Evolutionary conservation across 2,329 filamentous ascomycete species (phyloP).

Genomic region (Huntiella omanensis): DNA sequence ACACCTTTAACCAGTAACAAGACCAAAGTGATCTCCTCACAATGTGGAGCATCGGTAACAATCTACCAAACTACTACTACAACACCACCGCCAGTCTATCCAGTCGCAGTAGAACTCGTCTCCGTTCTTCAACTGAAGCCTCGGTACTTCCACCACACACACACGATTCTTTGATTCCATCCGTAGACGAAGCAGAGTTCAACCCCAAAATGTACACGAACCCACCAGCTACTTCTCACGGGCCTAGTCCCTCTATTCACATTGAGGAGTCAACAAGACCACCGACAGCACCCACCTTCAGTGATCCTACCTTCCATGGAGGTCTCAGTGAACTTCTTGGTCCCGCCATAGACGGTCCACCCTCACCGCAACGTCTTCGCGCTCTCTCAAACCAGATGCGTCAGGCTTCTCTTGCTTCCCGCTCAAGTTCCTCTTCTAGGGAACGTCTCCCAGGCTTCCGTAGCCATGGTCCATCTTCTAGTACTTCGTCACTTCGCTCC

Average conservation of each 20-base stretch:
- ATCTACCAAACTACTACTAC: constrained; percentile 9
- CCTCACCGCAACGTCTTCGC: constrained; percentile 39
- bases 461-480: constrained; percentile 30
- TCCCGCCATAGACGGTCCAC: constrained; percentile 40
- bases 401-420: constrained; percentile 24
- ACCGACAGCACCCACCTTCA: constrained; percentile 6
- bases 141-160: neutral
- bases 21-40: neutral
- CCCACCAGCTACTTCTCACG: neutral
- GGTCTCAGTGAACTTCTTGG: constrained; percentile 28
- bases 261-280: neutral
- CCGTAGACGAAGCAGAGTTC: constrained; percentile 4
- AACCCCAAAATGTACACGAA: neutral
- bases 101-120: constrained; percentile 8
- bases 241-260: neutral
- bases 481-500: constrained; percentile 34
- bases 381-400: constrained; percentile 41
- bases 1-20: neutral
- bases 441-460: constrained; percentile 5
- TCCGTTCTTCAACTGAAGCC: constrained; percentile 7
- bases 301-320: constrained; percentile 2
- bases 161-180: constrained; percentile 6
- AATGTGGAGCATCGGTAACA: constrained; percentile 10
- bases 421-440: constrained; percentile 10
- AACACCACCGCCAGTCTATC: constrained; percentile 3